phyloP scores from a whole-genome alignment of 345 rosid species.

The Eucalyptus decipiens region DNA sequence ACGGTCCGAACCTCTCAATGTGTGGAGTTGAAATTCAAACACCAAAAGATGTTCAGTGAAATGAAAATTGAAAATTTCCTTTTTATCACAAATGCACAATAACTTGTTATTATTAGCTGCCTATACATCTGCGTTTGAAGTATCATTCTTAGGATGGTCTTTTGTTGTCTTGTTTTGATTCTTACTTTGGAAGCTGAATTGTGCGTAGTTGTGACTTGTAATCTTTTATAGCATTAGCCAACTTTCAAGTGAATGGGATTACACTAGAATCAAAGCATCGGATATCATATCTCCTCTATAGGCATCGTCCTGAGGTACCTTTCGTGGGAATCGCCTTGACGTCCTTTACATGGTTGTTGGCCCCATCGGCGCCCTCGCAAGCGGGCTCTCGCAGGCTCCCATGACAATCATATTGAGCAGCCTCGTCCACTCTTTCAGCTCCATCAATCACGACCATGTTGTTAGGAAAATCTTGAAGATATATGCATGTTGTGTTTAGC shows the following conservation, averaged over 20 bases:
- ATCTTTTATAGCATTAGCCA: background rate
- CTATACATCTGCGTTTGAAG: background rate
- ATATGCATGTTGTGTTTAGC: background rate
- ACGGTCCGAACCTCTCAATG: background rate
- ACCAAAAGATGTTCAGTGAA: background rate
- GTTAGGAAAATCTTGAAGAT: slow-evolving; percentile 40
- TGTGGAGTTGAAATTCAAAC: background rate
- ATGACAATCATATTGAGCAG: slow-evolving; percentile 28
- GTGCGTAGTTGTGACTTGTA: background rate
- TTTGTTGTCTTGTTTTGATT: background rate
- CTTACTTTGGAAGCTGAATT: background rate
- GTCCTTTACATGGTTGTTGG: slow-evolving; percentile 33
- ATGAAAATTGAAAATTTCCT: background rate
- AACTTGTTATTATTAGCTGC: background rate
- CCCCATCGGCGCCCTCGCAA: slow-evolving; percentile 14
- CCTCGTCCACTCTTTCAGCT: slow-evolving; percentile 45
- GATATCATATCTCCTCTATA: background rate
- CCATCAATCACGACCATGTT: slow-evolving; percentile 11
- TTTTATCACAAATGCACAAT: background rate
- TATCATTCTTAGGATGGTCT: background rate
- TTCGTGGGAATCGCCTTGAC: background rate
- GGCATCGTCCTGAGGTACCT: background rate
- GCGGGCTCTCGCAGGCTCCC: slow-evolving; percentile 34
- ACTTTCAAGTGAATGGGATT: background rate
- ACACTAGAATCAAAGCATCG: background rate